phyloP scores from a whole-genome alignment of 192 early-diverging fungal species.

The Podila horticola region DNA sequence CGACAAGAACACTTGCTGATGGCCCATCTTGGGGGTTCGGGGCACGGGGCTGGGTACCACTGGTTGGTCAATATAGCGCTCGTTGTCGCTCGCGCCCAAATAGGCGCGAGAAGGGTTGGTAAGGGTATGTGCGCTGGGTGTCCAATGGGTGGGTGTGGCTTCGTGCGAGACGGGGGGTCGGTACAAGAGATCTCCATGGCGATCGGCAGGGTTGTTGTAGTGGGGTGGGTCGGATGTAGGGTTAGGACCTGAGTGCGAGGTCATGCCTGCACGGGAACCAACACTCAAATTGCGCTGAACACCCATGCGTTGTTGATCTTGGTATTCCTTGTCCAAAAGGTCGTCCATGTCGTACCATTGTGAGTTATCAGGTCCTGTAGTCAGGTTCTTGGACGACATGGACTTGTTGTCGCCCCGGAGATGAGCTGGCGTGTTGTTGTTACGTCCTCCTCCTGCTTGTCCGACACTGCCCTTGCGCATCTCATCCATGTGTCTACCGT shows the following conservation, averaged over 20 bases:
- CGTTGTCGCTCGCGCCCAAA: background rate
- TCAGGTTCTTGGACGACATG: slow-evolving; percentile 12
- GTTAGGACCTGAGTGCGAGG: slow-evolving; percentile 1
- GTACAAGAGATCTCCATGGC: slow-evolving; percentile 14
- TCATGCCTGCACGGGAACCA: slow-evolving; percentile 9
- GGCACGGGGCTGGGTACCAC: slow-evolving; percentile 25
- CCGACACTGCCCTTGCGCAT: background rate
- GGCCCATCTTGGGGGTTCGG: slow-evolving; percentile 20
- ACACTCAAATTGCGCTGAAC: slow-evolving; percentile 16
- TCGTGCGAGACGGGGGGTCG: slow-evolving; percentile 4
- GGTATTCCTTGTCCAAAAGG: slow-evolving; percentile 36
- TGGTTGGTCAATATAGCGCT: slow-evolving; percentile 22
- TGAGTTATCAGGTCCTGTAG: slow-evolving; percentile 2
- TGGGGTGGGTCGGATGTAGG: slow-evolving; percentile 25
- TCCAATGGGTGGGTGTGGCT: slow-evolving; percentile 15
- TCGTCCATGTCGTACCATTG: slow-evolving; percentile 53
- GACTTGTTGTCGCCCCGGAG: slow-evolving; percentile 14
- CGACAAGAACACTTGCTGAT: slow-evolving; percentile 11
- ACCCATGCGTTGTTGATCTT: slow-evolving; percentile 2
- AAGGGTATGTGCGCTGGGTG: slow-evolving; percentile 15
- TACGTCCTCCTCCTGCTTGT: background rate
- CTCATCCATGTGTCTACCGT: background rate
- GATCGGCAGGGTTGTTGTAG: slow-evolving; percentile 3
- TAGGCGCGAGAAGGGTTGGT: slow-evolving; percentile 9
- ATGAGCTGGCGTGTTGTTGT: background rate